Base-by-base conservation (phyloP, 768 basidiomycete species). In the Phylloporus arenicola region DNA sequence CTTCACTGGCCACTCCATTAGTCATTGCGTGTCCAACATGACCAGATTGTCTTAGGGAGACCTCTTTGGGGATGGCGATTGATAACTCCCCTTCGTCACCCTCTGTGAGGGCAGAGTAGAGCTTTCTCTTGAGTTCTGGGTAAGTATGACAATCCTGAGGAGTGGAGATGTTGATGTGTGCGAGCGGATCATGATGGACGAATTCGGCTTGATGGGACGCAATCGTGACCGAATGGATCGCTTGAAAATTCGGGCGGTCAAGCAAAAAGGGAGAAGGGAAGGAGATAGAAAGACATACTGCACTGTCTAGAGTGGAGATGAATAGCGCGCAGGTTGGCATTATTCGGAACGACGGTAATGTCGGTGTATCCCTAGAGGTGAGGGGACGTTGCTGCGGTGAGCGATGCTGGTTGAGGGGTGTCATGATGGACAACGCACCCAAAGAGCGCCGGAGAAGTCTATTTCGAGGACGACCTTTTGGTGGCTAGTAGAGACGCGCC, bases 401-500 rank as follows among this genome's bases (percentile, higher is more conserved):
- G 60, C 39, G 54, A 50, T 38, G 52, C 51, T 51, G 38, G 37
- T 48, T 44, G 53, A 49, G 54, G 51, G 51, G 49, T 17, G 45
- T 53, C 54, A 43, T 49, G 64, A 62, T 4, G 57, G 68, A 49
- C 46, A 30, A 64, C 82, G 57, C 71, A 89, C 93, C 80, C 87
- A 88, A 61, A 93, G 77, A 63, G 77, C 76, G 19, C 95, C 95
- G 8, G 85, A 78, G 68, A 96, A 92, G 75, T 94, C 91, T 54
- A 97, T 83, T 72, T 95, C 92, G 58, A 97, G 74, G 54, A 90
- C 88, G 45, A 96, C 93, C 68, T 92, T 92, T 79, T 97, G 95
- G 72, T 95, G 89, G 72, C 87, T 90, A 84, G 86, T 92, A 83
- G 68, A 84, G 67, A 82, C 76, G 68, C 60, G 65, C 60, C 54